These are phyloP conservation scores for Epichloe scottii DNA, from an alignment of 2,329 filamentous ascomycete species.

Conservation along the genomic window DNA sequence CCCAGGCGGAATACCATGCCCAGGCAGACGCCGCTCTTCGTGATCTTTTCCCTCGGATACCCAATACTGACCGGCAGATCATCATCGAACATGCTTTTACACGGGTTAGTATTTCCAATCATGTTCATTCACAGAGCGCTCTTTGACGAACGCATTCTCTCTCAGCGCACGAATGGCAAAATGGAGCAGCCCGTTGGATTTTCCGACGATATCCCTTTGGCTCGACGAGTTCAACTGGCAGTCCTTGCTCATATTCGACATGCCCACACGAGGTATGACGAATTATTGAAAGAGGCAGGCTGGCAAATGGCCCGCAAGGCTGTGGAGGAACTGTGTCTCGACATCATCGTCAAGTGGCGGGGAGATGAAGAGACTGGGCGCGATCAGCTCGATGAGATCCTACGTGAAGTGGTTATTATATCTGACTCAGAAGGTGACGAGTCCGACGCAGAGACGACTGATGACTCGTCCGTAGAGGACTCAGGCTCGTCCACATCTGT, in stretches of 20 bases:
- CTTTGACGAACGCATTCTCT: constrained; percentile 6
- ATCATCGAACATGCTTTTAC: constrained; percentile 52
- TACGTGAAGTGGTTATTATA: constrained; percentile 54
- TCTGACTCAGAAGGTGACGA: constrained; percentile 44
- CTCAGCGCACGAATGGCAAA: constrained; percentile 36
- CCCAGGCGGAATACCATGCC: constrained; percentile 45
- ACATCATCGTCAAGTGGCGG: constrained; percentile 58
- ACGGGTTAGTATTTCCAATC: constrained; percentile 33
- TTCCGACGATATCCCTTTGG: constrained; percentile 41
- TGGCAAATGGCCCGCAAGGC: constrained; percentile 49
- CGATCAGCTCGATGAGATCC: constrained; percentile 54
- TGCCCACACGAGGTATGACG: constrained; percentile 53
- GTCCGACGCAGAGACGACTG: constrained; percentile 22
- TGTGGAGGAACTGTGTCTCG: constrained; percentile 48
- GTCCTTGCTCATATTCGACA: constrained; percentile 56
- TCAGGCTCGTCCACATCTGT: constrained; percentile 9
- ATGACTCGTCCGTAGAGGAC: constrained; percentile 20
- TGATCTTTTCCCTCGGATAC: constrained; percentile 53
- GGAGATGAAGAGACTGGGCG: constrained; percentile 57
- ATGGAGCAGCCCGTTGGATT: constrained; percentile 46
- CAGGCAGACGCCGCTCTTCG: constrained; percentile 50
- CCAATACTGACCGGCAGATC: constrained; percentile 48
- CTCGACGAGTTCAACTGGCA: constrained; percentile 51
- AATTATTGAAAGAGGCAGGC: constrained; percentile 42
- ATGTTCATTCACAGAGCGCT: not conserved